phyloP scores from a whole-genome alignment of 2,329 filamentous ascomycete species.

The Cadophora luteo-olivacea region DNA sequence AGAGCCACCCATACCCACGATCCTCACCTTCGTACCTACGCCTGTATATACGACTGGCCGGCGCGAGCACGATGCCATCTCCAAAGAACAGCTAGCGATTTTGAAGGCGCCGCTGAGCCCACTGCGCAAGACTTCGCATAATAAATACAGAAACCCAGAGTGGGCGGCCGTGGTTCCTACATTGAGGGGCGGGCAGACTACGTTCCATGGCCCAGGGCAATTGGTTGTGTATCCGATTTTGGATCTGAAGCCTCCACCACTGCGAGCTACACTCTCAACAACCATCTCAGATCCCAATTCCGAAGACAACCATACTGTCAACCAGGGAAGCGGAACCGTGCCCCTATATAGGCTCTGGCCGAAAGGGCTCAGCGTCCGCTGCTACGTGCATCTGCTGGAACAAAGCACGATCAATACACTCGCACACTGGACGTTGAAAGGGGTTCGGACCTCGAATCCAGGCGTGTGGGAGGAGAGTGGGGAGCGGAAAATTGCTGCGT shows the following conservation, averaged over 20 bases:
- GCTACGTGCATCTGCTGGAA: constrained; percentile 82
- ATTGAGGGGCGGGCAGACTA: constrained; percentile 84
- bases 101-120: constrained; percentile 44
- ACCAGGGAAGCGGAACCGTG: neutral
- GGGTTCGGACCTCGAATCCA: constrained; percentile 71
- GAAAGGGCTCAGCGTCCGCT: constrained; percentile 65
- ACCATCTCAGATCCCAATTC: too few species aligned
- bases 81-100: constrained; percentile 51
- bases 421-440: constrained; percentile 62
- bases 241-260: constrained; percentile 72
- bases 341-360: constrained; percentile 19
- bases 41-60: constrained; percentile 92
- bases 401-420: constrained; percentile 74
- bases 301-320: too few species aligned
- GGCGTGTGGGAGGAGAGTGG: constrained; percentile 37
- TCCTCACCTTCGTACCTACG: constrained; percentile 82
- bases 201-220: constrained; percentile 95
- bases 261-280: too few species aligned
- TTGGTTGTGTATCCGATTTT: constrained; percentile 90
- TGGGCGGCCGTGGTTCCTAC: constrained; percentile 46
- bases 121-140: constrained; percentile 17
- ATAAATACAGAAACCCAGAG: constrained; percentile 12
- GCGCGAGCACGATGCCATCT: constrained; percentile 67
- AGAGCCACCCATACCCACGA: constrained; percentile 56
- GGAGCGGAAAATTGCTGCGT: constrained; percentile 80